Evolutionary conservation across 225 moss, liverwort and hornwort species (phyloP).

Genomic region (Thuidium tamariscinum): DNA sequence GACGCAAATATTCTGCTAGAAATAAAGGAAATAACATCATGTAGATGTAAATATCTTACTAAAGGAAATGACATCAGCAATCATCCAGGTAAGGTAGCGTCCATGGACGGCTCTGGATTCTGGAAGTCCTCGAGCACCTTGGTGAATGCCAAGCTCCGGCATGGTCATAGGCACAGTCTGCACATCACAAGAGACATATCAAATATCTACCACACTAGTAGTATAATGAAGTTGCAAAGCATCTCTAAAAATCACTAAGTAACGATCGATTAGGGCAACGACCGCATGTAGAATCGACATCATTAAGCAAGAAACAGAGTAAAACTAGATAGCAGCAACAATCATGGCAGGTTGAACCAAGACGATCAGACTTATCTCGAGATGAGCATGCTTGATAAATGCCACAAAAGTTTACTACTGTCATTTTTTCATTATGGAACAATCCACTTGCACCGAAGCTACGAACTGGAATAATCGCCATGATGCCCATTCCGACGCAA

Average conservation of each 20-base stretch:
- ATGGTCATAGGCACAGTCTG: neutral
- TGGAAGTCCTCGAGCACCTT: neutral
- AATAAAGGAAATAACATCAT: too few relatives aligned
- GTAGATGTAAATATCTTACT: neutral
- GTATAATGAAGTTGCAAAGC: neutral
- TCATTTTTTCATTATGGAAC: too few relatives aligned
- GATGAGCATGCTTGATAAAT: neutral
- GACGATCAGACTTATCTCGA: neutral
- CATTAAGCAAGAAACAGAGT: neutral
- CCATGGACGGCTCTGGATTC: neutral
- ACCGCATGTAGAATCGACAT: neutral
- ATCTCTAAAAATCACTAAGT: neutral
- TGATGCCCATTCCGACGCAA: too few relatives aligned
- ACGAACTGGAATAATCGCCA: too few relatives aligned
- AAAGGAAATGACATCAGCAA: neutral
- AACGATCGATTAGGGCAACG: neutral
- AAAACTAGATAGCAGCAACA: neutral
- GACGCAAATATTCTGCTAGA: neutral
- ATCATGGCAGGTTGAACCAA: neutral
- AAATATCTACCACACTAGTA: neutral
- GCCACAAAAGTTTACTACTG: neutral
- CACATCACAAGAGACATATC: neutral
- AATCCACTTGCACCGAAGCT: too few relatives aligned
- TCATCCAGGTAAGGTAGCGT: neutral
- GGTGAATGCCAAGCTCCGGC: neutral